Evolutionary conservation across 441 rosid genomes (phyloP), one percentile per base, ranked within the genome.

Genomic region (Geranium incanum): DNA sequence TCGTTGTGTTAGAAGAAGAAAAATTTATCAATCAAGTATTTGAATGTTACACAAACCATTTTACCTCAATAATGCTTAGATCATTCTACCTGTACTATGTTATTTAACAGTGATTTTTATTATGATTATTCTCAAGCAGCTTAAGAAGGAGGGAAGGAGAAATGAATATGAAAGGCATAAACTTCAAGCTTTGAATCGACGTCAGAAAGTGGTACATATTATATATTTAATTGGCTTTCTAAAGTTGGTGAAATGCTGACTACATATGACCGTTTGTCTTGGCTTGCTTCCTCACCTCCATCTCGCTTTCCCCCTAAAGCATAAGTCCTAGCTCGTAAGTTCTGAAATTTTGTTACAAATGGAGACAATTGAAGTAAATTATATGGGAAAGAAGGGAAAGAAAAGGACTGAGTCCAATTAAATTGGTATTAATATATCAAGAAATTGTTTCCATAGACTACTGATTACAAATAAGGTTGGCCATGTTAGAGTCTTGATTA

Each of bases 61-160:
- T 59, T 9, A 6, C 23, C 16, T 59, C 28, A 59, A 18, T 59
- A 59, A 59, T 59, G 64, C 19, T 59, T 59, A 11, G 11, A 59
- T 59, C 12, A 18, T 18, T 12, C 69, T 33, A 12, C 66, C 41
- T 45, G 45, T 57, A n/a, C 36, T 37, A 39, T 77, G 48, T 39
- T 36, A 6, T 66, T 36, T 66, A 66, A 66, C 48, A 36, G 19
- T 18, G 15, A 15, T 37, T n/a, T 64, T 15, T 15, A 15, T 73
- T 68, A 45, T 60, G 15, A 28, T 43, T 72, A 62, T 73, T 72
- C 64, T 50, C 72, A 75, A 66, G 57, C 89, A 88, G 93, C 84
- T 88, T 57, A 86, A 79, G 80, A 86, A 84, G 81, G 90, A 85
- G 78, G 90, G 93, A 68, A 85, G 93, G 73, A 88, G 83, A 74